These are phyloP conservation scores for Boletus insuetus DNA, from an alignment of 768 basidiomycete species.

Conservation along the genomic window DNA sequence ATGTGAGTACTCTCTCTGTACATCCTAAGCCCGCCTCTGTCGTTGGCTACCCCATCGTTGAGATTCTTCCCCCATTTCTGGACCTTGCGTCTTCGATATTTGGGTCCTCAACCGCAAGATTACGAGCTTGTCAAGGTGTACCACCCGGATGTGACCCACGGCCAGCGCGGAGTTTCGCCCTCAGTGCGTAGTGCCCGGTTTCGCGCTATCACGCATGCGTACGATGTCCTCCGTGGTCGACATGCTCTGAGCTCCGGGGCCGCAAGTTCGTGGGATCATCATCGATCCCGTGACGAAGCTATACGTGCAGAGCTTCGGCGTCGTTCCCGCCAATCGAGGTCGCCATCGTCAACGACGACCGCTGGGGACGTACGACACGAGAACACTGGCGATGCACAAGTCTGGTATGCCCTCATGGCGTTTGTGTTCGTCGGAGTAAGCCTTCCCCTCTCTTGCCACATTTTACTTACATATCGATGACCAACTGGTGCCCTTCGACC, in stretches of 20 bases:
- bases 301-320: conserved; percentile 52
- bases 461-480: background rate
- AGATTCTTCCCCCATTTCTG: too few species aligned
- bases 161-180: conserved; percentile 40
- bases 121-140: conserved; percentile 71
- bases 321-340: conserved; percentile 32
- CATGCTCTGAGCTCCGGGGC: background rate
- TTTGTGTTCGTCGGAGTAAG: conserved; percentile 18
- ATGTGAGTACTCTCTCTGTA: conserved; percentile 45
- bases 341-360: conserved; percentile 26
- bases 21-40: too few species aligned
- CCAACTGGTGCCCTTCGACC: background rate
- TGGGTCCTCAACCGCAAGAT: conserved; percentile 39
- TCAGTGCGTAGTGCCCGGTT: conserved; percentile 56
- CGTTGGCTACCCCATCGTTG: too few species aligned
- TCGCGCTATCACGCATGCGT: conserved; percentile 62
- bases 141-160: conserved; percentile 61
- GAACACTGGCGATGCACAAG: background rate
- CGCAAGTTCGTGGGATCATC: conserved; percentile 1
- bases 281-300: conserved; percentile 32
- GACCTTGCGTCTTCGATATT: background rate
- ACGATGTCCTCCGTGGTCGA: conserved; percentile 40
- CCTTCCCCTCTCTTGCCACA: background rate
- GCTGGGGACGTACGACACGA: background rate
- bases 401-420: conserved; percentile 13